Percentiles rank a stretch among this genome's conserved stretches.
Evolutionary conservation across 306 rosid species (phyloP).

Genomic region (Vigna unguiculata): DNA sequence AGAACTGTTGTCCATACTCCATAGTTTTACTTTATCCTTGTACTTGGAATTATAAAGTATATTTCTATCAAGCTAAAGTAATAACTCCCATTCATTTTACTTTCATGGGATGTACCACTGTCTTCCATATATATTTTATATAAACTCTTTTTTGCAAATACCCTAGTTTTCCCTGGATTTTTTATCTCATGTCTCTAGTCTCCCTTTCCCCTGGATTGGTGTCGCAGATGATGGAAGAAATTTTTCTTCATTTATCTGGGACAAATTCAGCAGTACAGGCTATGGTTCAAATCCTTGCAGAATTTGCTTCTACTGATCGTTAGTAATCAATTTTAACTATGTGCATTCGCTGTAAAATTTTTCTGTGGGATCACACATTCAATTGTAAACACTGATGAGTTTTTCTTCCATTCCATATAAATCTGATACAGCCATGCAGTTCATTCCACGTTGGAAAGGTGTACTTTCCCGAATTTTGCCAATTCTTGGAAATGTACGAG

Average conservation of each 20-base stretch:
- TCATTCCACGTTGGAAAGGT: slow-evolving; percentile 87
- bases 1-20: slow-evolving; percentile 25
- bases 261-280: slow-evolving; percentile 80
- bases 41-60: slow-evolving; percentile 11
- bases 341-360: slow-evolving; percentile 27
- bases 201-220: slow-evolving; percentile 47
- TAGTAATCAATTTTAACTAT: slow-evolving; percentile 45
- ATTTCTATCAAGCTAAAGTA: slow-evolving; percentile 31
- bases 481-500: slow-evolving; percentile 93
- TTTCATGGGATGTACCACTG: slow-evolving; percentile 9
- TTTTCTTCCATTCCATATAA: slow-evolving; percentile 36
- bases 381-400: slow-evolving; percentile 43
- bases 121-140: slow-evolving; percentile 37
- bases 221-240: slow-evolving; percentile 95
- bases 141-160: slow-evolving; percentile 5
- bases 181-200: slow-evolving; percentile 7
- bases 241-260: slow-evolving; percentile 87
- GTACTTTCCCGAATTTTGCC: slow-evolving; percentile 96
- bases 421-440: slow-evolving; percentile 78
- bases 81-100: slow-evolving; percentile 26
- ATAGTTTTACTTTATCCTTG: slow-evolving; percentile 33
- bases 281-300: slow-evolving; percentile 96
- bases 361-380: neutral
- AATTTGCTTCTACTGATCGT: slow-evolving; percentile 91
- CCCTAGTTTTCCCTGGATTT: slow-evolving; percentile 34